Evolutionary conservation across 805 yeast species (phyloP).

Genomic region (Lachancea lanzarotensis): DNA sequence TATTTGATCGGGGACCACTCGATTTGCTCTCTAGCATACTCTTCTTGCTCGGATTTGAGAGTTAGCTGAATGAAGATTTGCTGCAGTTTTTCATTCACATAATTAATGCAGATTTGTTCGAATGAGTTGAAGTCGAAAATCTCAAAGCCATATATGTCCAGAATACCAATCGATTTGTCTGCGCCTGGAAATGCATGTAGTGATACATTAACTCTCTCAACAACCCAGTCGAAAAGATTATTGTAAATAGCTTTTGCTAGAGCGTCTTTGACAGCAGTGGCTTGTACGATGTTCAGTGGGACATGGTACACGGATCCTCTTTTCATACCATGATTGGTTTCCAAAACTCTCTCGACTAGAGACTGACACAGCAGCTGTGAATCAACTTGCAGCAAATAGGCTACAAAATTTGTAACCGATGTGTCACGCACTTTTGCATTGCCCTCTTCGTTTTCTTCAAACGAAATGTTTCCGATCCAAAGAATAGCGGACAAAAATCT

Average conservation of each 20-base stretch:
- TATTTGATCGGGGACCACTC: conserved; percentile 97
- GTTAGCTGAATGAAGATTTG: conserved; percentile 95
- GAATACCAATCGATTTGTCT: conserved; percentile 76
- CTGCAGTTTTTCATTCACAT: conserved; percentile 91
- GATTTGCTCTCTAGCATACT: conserved; percentile 89
- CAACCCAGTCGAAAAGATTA: conserved; percentile 95
- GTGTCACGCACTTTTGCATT: conserved; percentile 76
- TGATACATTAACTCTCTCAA: conserved; percentile 78
- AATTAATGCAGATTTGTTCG: conserved; percentile 92
- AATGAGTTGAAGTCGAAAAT: conserved; percentile 92
- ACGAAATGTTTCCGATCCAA: conserved; percentile 92
- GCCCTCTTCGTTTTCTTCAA: conserved; percentile 80
- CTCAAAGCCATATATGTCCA: conserved; percentile 95
- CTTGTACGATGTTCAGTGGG: conserved; percentile 87
- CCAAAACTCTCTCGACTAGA: conserved; percentile 74
- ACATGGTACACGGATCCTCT: conserved; percentile 93
- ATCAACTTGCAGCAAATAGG: conserved; percentile 80
- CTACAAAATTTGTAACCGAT: conserved; percentile 91
- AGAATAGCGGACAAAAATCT: conserved; percentile 74
- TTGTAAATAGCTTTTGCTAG: conserved; percentile 90
- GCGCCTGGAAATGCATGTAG: conserved; percentile 49
- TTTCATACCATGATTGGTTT: conserved; percentile 81
- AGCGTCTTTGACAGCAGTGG: conserved; percentile 91
- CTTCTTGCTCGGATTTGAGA: conserved; percentile 95
- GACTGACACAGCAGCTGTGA: conserved; percentile 59